Percentiles rank a stretch among this genome's conserved stretches.
Conservation (phyloP, 352 stramenopile species). For the Pythium aquatile region DNA sequence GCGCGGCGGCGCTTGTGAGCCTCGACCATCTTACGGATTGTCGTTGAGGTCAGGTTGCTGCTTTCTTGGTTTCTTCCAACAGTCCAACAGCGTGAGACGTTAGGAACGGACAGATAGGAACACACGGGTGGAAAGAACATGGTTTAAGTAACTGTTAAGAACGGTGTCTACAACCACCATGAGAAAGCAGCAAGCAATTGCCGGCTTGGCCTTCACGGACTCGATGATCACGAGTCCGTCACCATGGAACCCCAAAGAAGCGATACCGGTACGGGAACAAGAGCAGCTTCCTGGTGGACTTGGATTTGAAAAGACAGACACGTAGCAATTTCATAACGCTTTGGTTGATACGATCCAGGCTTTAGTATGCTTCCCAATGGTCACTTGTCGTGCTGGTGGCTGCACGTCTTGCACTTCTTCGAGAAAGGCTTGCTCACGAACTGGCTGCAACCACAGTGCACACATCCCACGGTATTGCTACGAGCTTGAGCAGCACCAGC, state of each 20-base stretch:
- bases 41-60: neutral
- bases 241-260: too few species aligned
- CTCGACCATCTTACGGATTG: slow-evolving; percentile 12
- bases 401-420: slow-evolving; percentile 77
- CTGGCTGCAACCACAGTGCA: slow-evolving; percentile 49
- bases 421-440: slow-evolving; percentile 69
- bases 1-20: slow-evolving; percentile 45
- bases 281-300: too few species aligned
- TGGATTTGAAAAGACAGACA: too few species aligned
- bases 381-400: slow-evolving; percentile 55
- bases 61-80: slow-evolving; percentile 2
- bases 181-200: neutral
- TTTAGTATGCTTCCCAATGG: neutral
- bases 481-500: slow-evolving; percentile 24
- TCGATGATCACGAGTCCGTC: too few species aligned
- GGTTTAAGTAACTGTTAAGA: neutral
- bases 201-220: too few species aligned
- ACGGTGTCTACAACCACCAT: neutral
- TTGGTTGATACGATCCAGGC: neutral
- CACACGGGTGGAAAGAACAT: neutral
- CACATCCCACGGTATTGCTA: slow-evolving; percentile 34
- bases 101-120: slow-evolving; percentile 5
- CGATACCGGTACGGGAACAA: too few species aligned
- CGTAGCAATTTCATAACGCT: neutral
- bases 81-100: neutral